Evolutionary conservation across 1,284 basidiomycete species (phyloP).

Genomic region (Ceratobasidium sp.): DNA sequence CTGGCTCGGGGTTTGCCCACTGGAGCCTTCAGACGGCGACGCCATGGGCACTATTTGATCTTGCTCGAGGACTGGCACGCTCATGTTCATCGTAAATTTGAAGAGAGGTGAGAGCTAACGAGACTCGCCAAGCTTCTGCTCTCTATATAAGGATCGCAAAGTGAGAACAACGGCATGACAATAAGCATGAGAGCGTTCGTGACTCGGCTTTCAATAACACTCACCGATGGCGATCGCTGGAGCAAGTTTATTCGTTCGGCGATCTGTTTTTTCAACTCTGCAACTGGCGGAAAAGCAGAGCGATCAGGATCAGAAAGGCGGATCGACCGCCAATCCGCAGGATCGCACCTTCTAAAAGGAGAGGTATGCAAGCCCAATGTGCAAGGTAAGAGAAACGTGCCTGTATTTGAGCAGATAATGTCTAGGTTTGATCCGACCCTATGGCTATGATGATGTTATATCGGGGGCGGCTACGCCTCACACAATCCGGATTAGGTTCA

Average conservation of each 20-base stretch:
- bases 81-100: too few relatives aligned
- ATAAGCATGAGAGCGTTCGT: too few relatives aligned
- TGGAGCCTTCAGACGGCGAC: slow-evolving; percentile 1
- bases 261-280: too few relatives aligned
- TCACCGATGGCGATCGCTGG: too few relatives aligned
- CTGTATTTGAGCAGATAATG: not conserved
- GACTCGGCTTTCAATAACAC: too few relatives aligned
- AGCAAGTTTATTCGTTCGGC: too few relatives aligned
- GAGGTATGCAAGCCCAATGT: not conserved
- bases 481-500: not conserved
- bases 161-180: too few relatives aligned
- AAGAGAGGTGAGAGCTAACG: too few relatives aligned
- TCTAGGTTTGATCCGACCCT: slow-evolving; percentile 4
- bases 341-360: not conserved
- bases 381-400: not conserved
- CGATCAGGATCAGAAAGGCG: too few relatives aligned
- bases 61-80: not conserved
- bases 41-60: not conserved
- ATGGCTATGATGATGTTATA: not conserved
- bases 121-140: too few relatives aligned
- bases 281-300: too few relatives aligned
- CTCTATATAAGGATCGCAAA: too few relatives aligned
- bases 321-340: not conserved
- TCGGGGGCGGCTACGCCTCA: not conserved
- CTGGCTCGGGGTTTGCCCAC: not conserved